Base-by-base conservation (phyloP, 306 rosid species). In the Glycine tomentella region DNA sequence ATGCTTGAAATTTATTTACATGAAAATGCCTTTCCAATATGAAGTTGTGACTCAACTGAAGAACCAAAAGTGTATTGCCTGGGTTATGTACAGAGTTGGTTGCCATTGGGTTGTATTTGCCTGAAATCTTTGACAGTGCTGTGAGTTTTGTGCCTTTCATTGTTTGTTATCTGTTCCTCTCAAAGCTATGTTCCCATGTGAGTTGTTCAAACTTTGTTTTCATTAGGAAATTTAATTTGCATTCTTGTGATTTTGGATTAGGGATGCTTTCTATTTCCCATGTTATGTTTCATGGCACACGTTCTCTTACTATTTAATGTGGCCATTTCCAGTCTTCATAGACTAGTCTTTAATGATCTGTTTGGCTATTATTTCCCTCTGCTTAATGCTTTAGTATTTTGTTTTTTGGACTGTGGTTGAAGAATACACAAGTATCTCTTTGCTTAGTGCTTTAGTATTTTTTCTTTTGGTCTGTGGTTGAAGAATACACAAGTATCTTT, bases 401-500 rank as follows among this genome's bases (percentile, higher is more conserved):
- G 49, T 61, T 40, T 61, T 69, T 62, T 40, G 74, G 36, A 31
- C 15, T 44, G 64, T 75, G 46, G 69, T 52, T 74, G 38, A 75
- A 80, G 69, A 79, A 44, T 52, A 75, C 55, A 36, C 59, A 66
- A 36, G 8, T 62, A 31, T 51, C 31, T 38, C 6, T 63, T 25
- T 62, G 49, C 9, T 36, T 59, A 52, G 25, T 49, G 80, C 63
- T 56, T n/a, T 58, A 52, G 51, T 55, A 48, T 10, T 74, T 74
- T 69, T 40, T 61, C 48, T 59, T 68, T 61, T 40, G 73, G 45
- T n/a, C 15, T 42, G 70, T 75, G 45, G 68, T 51, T 74, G 36
- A 75, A 79, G 69, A 79, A 42, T 52, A 74, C 53, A 53, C 59
- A 66, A 34, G 11, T 69, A 31, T 51, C 25, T 84, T 40, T 5